These are phyloP conservation scores for Lipomyces sp. DNA, from an alignment of 805 yeast genomes.

Conservation along the genomic window DNA sequence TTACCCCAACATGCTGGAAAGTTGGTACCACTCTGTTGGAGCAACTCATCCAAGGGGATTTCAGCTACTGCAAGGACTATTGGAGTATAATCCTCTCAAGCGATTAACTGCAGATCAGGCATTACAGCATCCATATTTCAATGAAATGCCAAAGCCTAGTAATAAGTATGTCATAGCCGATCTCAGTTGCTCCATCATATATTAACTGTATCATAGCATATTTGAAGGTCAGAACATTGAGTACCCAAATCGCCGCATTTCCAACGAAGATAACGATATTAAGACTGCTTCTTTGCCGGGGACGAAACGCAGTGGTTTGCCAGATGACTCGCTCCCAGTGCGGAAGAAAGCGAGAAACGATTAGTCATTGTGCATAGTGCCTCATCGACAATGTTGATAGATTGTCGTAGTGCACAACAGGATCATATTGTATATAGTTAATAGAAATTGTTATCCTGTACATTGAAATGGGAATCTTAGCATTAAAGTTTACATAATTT, in stretches of 20 bases:
- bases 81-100: slow-evolving; percentile 81
- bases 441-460: too few relatives aligned
- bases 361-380: slow-evolving; percentile 7
- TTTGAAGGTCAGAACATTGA: slow-evolving; percentile 74
- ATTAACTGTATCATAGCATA: slow-evolving; percentile 48
- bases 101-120: slow-evolving; percentile 81
- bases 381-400: background rate
- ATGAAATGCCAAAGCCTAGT: slow-evolving; percentile 67
- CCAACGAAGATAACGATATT: slow-evolving; percentile 85
- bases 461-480: too few relatives aligned
- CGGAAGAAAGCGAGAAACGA: slow-evolving; percentile 31
- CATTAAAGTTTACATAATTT: too few relatives aligned
- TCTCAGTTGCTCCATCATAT: background rate
- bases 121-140: slow-evolving; percentile 76
- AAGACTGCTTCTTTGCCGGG: slow-evolving; percentile 47
- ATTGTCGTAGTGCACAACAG: background rate
- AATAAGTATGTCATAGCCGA: slow-evolving; percentile 51
- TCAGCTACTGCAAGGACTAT: slow-evolving; percentile 62
- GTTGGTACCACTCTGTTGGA: slow-evolving; percentile 87
- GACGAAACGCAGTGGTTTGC: slow-evolving; percentile 43
- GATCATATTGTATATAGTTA: too few relatives aligned
- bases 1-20: slow-evolving; percentile 70
- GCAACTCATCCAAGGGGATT: slow-evolving; percentile 69
- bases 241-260: slow-evolving; percentile 86
- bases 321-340: slow-evolving; percentile 33